Conservation (phyloP, 305 asterid species). For the Lippia alba region DNA sequence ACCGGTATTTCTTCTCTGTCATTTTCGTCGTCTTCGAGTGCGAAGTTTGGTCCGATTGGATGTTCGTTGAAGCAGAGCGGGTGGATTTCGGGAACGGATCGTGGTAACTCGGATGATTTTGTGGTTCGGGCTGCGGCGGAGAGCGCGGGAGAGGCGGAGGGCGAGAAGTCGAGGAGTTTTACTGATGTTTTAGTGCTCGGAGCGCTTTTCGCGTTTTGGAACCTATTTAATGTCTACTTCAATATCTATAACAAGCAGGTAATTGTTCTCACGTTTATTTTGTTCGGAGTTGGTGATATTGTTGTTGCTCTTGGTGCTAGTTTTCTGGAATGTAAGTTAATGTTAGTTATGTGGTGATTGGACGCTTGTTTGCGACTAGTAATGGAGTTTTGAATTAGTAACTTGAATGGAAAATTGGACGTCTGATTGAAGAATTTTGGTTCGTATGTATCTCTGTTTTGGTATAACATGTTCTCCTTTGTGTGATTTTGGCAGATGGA, state of each 20-base stretch:
- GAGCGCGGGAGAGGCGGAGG: constrained; percentile 45
- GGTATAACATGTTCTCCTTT: no score
- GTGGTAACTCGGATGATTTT: constrained; percentile 35
- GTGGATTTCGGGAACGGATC: constrained; percentile 48
- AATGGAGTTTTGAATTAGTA: neutral
- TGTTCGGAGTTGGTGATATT: neutral
- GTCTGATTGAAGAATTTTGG: neutral
- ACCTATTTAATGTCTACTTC: constrained; percentile 83
- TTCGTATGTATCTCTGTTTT: no score
- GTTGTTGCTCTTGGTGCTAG: neutral
- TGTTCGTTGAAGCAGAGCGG: constrained; percentile 57
- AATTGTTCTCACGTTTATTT: neutral
- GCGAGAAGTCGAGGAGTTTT: constrained; percentile 46
- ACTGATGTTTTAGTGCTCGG: constrained; percentile 73
- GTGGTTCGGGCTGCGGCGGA: constrained; percentile 58
- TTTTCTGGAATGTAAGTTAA: neutral
- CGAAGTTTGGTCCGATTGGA: constrained; percentile 36
- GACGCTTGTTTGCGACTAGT: neutral
- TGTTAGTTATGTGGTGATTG: neutral
- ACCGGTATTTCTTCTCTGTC: constrained; percentile 18
- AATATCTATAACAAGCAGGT: constrained; percentile 96
- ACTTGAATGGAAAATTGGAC: neutral
- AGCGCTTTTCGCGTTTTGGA: constrained; percentile 76
- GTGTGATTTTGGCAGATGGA: no score
- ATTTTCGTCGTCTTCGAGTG: constrained; percentile 25